Base-by-base conservation (phyloP, 2,329 filamentous ascomycete genomes). In the Fusarium caatingaense region DNA sequence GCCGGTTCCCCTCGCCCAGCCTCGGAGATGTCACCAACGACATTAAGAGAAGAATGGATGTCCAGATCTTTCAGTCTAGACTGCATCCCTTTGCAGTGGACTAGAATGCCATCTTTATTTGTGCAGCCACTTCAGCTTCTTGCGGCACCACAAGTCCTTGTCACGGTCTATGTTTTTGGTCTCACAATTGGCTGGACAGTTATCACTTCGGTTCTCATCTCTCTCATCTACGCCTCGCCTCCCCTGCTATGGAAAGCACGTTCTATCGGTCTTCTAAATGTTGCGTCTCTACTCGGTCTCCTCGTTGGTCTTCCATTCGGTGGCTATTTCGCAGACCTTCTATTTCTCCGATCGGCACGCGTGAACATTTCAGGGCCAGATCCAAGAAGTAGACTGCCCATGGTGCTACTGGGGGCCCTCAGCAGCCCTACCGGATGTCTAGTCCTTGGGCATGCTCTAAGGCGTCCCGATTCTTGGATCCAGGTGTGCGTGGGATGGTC, bases 151-250 rank as follows among this genome's bases (percentile, higher is more conserved):
- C 59, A 62, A 3, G 56, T 62, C 3, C 40, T 61, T 0, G 46
- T 61, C 11, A 61, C 56, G 6, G 56, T 61, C 1, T 62, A 62
- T 7, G 12, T 62, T 1, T 62, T 61, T 18, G 59, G 59, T 9
- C 25, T 62, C 0, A 62, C 59, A 0, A 62, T 62, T 23, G 56
- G 59, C n/a, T 62, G 59, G 59, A 62, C 59, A 8, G 56, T 62
- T 3, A 62, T 62, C 0, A 41, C 60, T 2, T 62, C 59, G 3
- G 45, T 62, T 8, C 50, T 62, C 6, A 12, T 61, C 1, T 11
- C 56, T 8, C 3, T 46, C 8, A 40, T 32, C 18, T 62, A 61
- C 4, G 44, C 44, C 0, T 9, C 23, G 2, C 55, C 58, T 8
- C 58, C 55, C 8, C 10, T 60, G 9, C 4, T 62, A 6, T 61